phyloP scores from a whole-genome alignment of 495 filamentous ascomycete species.

The Physcia stellaris region DNA sequence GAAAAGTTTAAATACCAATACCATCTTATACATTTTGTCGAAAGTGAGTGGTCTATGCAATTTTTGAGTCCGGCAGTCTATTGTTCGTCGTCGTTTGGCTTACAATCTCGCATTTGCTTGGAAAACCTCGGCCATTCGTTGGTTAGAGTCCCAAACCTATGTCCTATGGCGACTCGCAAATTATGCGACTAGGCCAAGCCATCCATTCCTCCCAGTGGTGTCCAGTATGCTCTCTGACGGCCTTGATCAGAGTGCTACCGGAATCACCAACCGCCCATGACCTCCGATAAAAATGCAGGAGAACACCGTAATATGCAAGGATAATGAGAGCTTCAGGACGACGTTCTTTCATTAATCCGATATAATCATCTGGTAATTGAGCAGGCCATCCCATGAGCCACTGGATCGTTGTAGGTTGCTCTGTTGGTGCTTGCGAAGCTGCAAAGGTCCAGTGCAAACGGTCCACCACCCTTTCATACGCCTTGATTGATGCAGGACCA shows the following conservation, averaged over 20 bases:
- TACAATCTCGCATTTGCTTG: too few species aligned
- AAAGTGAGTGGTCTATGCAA: too few species aligned
- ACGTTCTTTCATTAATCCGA: slow-evolving; percentile 17
- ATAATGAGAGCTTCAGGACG: slow-evolving; percentile 30
- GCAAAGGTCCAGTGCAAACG: slow-evolving; percentile 11
- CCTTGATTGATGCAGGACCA: background rate
- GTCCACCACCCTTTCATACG: slow-evolving; percentile 12
- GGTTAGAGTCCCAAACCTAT: too few species aligned
- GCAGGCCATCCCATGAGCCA: slow-evolving; percentile 23
- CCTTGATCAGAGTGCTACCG: slow-evolving; percentile 13
- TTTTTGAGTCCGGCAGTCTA: too few species aligned
- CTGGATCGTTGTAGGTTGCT: slow-evolving; percentile 2
- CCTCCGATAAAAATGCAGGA: slow-evolving; percentile 20
- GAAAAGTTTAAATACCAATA: too few species aligned
- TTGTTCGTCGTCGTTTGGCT: too few species aligned
- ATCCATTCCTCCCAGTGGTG: slow-evolving; percentile 10
- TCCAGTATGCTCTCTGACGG: slow-evolving; percentile 9
- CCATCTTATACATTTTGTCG: too few species aligned
- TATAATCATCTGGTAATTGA: slow-evolving; percentile 18
- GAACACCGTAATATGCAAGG: slow-evolving; percentile 25
- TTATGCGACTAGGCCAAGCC: slow-evolving; percentile 1
- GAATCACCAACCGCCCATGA: slow-evolving; percentile 27
- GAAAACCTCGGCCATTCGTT: too few species aligned
- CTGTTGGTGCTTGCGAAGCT: background rate
- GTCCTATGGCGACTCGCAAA: too few species aligned